A percentile compares a stretch with the other conserved stretches of the same genome.
phyloP scores from a whole-genome alignment of 1,139 yeast species.

The Diutina rugosa region DNA sequence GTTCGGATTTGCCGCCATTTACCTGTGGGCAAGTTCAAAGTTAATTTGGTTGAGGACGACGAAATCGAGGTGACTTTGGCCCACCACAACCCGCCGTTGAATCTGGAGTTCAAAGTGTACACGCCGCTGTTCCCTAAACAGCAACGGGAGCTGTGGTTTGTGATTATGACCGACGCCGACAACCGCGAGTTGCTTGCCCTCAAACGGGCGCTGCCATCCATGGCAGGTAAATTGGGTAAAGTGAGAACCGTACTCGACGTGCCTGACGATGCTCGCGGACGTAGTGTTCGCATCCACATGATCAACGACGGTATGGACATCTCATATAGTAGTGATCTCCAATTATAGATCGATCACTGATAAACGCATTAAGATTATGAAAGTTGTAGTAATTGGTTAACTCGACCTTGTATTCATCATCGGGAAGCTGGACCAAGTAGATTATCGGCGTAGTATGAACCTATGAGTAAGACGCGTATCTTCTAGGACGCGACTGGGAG shows the following conservation, averaged over 20 bases:
- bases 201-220: conserved; percentile 54
- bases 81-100: conserved; percentile 43
- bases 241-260: conserved; percentile 33
- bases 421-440: no score
- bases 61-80: conserved; percentile 30
- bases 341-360: neutral
- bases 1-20: conserved; percentile 29
- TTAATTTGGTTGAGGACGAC: conserved; percentile 19
- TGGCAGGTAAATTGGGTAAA: conserved; percentile 30
- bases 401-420: no score
- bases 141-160: conserved; percentile 93
- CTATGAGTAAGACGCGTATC: no score
- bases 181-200: conserved; percentile 40
- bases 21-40: conserved; percentile 30
- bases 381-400: no score
- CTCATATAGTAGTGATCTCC: conserved; percentile 13
- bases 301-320: conserved; percentile 62
- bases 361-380: no score
- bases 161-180: conserved; percentile 40
- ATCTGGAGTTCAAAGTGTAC: conserved; percentile 50
- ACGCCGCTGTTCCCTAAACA: conserved; percentile 79
- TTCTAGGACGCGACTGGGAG: no score
- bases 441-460: no score
- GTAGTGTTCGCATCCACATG: conserved; percentile 28
- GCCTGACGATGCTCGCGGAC: conserved; percentile 36